Conservation (phyloP, 306 rosid species). For the Benincasa hispida region DNA sequence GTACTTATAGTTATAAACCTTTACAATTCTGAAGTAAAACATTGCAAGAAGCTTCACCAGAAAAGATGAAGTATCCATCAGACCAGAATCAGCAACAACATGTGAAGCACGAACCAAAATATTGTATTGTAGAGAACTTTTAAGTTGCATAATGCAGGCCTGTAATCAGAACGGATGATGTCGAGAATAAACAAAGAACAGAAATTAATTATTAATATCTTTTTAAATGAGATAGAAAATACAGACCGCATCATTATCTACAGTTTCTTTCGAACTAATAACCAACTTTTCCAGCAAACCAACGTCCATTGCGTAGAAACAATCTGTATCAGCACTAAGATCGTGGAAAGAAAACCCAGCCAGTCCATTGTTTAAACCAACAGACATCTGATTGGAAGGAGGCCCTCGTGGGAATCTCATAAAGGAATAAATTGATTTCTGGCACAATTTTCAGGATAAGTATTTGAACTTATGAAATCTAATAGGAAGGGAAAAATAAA, state of each 20-base stretch:
- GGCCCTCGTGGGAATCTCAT: constrained; percentile 68
- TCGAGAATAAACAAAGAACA: neutral
- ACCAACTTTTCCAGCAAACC: constrained; percentile 36
- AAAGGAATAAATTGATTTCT: constrained; percentile 50
- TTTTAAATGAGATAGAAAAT: neutral
- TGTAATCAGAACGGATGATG: constrained; percentile 13
- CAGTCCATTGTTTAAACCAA: constrained; percentile 14
- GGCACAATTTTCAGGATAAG: constrained; percentile 24
- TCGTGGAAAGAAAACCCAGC: constrained; percentile 29
- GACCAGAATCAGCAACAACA: constrained; percentile 32
- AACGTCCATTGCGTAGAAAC: constrained; percentile 26
- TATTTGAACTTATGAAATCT: neutral
- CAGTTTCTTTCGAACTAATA: constrained; percentile 31
- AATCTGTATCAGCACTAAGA: constrained; percentile 24
- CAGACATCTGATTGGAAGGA: constrained; percentile 29
- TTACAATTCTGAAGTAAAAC: neutral
- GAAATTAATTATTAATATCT: neutral
- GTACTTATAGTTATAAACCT: neutral
- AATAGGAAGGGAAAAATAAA: neutral
- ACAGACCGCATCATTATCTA: constrained; percentile 21
- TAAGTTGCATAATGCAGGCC: constrained; percentile 39
- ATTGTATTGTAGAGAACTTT: constrained; percentile 37
- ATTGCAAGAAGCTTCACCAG: constrained; percentile 17
- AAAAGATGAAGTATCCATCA: constrained; percentile 53
- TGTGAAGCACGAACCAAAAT: constrained; percentile 58